Conservation (phyloP, 495 filamentous ascomycete genomes). For the Collariella sp. region DNA sequence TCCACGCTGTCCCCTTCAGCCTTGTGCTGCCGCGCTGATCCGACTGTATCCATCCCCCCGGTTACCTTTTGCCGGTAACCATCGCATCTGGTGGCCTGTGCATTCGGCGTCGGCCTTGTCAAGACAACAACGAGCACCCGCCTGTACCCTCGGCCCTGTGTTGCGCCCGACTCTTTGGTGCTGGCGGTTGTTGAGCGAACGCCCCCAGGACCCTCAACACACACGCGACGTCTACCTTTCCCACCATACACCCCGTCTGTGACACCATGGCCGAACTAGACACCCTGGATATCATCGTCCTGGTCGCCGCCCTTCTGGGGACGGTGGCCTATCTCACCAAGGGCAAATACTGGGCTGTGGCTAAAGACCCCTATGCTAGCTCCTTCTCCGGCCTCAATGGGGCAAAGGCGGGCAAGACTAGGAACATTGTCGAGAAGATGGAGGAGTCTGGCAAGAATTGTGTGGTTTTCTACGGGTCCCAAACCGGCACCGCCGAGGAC, state of each 20-base stretch:
- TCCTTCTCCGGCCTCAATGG: conserved; percentile 60
- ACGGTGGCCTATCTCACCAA: conserved; percentile 96
- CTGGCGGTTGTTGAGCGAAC: not conserved
- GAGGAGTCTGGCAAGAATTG: conserved; percentile 93
- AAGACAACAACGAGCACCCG: not conserved
- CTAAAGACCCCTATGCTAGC: conserved; percentile 79
- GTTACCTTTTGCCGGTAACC: conserved; percentile 16
- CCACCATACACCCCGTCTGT: not conserved
- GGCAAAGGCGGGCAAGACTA: conserved; percentile 74
- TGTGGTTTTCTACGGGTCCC: conserved; percentile 95
- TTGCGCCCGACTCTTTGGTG: not conserved
- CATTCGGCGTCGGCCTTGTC: not conserved
- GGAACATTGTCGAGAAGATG: conserved; percentile 93
- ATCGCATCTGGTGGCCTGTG: conserved; percentile 3
- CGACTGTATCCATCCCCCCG: not conserved
- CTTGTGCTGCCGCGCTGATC: conserved; percentile 1
- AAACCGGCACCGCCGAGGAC: conserved; percentile 97
- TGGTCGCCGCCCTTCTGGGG: conserved; percentile 71
- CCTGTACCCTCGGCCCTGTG: not conserved
- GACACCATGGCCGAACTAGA: conserved; percentile 85
- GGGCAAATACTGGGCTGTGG: conserved; percentile 79
- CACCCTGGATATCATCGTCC: conserved; percentile 86
- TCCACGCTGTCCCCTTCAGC: not conserved
- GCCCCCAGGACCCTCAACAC: not conserved
- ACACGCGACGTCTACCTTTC: not conserved